phyloP scores from a whole-genome alignment of 768 basidiomycete genomes.

The Myochromella boudieri region DNA sequence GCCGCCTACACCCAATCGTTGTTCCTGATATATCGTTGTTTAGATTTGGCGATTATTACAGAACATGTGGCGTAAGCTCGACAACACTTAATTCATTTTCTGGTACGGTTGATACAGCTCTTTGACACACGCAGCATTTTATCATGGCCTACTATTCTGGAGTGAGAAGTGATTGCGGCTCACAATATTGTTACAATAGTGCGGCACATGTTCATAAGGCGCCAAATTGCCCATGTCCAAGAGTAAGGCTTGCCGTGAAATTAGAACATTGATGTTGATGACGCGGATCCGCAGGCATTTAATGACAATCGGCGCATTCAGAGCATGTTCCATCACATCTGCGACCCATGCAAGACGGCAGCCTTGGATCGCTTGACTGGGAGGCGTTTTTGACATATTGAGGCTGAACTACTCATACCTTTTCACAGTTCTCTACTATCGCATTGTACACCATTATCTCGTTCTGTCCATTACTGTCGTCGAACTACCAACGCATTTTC shows the following conservation, averaged over 20 bases:
- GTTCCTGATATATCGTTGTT: slow-evolving; percentile 12
- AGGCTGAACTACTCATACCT: neutral
- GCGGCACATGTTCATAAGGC: slow-evolving; percentile 60
- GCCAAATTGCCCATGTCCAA: slow-evolving; percentile 54
- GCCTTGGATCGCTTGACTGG: slow-evolving; percentile 28
- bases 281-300: slow-evolving; percentile 26
- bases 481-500: neutral
- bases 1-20: neutral
- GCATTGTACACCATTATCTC: slow-evolving; percentile 7
- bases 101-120: slow-evolving; percentile 7
- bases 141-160: slow-evolving; percentile 64
- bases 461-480: neutral
- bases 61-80: slow-evolving; percentile 38
- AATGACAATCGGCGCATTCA: slow-evolving; percentile 54
- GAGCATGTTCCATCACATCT: slow-evolving; percentile 66
- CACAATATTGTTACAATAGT: slow-evolving; percentile 52
- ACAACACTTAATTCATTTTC: slow-evolving; percentile 13
- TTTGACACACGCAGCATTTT: slow-evolving; percentile 49
- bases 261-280: neutral
- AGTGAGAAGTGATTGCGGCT: slow-evolving; percentile 52
- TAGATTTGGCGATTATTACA: slow-evolving; percentile 44
- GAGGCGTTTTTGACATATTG: too few species aligned
- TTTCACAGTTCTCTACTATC: neutral
- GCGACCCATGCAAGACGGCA: slow-evolving; percentile 51
- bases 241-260: slow-evolving; percentile 22